Conservation (phyloP, 2,329 filamentous ascomycete genomes). For the Neurospora sp. region DNA sequence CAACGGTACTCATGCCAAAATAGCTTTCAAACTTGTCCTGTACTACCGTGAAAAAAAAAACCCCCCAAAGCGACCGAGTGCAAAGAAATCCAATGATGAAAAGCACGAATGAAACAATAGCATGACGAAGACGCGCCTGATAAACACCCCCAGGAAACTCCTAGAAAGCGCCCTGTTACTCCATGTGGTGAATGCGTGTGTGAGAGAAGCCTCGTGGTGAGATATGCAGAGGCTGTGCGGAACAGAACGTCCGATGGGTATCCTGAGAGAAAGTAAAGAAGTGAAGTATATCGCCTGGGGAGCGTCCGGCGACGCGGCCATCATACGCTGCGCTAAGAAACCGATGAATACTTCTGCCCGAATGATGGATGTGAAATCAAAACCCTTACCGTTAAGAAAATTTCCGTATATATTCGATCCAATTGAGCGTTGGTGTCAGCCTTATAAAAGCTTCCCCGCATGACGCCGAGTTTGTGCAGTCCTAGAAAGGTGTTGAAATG, state of each 20-base stretch:
- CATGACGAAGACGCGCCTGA: not conserved
- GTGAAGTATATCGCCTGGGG: constrained; percentile 3
- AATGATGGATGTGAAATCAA: not conserved
- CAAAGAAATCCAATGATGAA: not conserved
- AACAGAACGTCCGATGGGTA: constrained; percentile 3
- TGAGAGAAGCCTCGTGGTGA: not conserved
- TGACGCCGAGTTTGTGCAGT: not conserved
- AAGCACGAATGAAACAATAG: not conserved
- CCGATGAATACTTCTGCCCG: not conserved
- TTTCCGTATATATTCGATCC: not conserved
- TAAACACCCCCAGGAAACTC: not conserved
- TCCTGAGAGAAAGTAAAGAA: constrained; percentile 10
- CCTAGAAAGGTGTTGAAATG: not conserved
- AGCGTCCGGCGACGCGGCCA: not conserved
- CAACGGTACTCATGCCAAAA: not conserved
- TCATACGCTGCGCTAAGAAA: not conserved
- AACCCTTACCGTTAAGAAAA: not conserved
- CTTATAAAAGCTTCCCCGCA: not conserved
- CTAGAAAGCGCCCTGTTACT: not conserved
- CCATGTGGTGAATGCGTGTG: not conserved
- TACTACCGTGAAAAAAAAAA: not conserved
- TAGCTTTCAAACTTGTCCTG: not conserved
- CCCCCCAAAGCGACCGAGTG: not conserved
- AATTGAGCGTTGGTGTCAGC: not conserved
- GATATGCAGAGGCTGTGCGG: not conserved